These are phyloP conservation scores for Fusarium devonianum DNA, from an alignment of 2,329 filamentous ascomycete genomes.

Conservation along the genomic window DNA sequence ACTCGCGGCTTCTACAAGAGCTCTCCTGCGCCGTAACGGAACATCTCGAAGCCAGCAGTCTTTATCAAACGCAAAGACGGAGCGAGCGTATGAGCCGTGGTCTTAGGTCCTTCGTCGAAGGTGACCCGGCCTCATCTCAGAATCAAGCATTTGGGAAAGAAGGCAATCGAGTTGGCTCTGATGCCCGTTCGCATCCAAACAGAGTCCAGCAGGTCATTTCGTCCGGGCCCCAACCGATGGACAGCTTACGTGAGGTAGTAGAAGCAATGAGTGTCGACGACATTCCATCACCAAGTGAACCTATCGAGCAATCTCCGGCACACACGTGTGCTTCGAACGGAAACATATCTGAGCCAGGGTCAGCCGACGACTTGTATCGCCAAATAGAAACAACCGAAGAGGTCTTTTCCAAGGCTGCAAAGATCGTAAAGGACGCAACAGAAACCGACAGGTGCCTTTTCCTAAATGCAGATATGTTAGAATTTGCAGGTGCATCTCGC, in stretches of 20 bases:
- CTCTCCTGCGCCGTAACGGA: constrained; percentile 46
- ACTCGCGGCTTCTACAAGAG: constrained; percentile 38
- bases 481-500: constrained; percentile 14
- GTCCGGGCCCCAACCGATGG: too few relatives aligned
- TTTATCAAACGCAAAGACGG: constrained; percentile 39
- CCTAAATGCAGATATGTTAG: constrained; percentile 46
- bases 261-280: constrained; percentile 3
- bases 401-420: constrained; percentile 54
- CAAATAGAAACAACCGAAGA: constrained; percentile 6
- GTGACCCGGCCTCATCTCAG: constrained; percentile 34
- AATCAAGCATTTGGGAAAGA: constrained; percentile 15
- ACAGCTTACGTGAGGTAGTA: neutral
- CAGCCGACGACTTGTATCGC: neutral
- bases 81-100: constrained; percentile 50
- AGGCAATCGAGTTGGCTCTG: constrained; percentile 6
- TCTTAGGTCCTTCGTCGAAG: constrained; percentile 48
- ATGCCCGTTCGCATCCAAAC: constrained; percentile 3
- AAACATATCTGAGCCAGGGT: neutral
- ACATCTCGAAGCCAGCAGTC: constrained; percentile 46
- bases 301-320: neutral
- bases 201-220: too few relatives aligned
- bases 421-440: constrained; percentile 52
- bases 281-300: neutral
- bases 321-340: neutral
- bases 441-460: constrained; percentile 49